Evolutionary conservation across 2,329 filamentous ascomycete genomes (phyloP), one percentile per base, ranked within the genome.

Genomic region (Talaromyces atroroseus): DNA sequence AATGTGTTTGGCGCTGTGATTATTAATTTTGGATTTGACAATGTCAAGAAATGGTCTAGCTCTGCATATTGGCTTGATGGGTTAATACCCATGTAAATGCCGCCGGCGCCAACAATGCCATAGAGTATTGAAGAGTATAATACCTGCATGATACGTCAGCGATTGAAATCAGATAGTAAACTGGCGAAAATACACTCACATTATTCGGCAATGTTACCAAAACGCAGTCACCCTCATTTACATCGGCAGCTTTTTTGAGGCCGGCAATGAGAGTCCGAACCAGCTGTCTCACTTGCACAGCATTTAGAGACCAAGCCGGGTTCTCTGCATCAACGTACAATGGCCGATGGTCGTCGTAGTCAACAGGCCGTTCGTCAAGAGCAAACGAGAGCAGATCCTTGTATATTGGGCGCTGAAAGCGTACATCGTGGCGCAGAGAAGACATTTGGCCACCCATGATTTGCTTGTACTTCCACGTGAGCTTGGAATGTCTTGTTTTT

Each of bases 81-180:
- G 60, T 82, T 82, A 16, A 76, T 74, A n/a, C 78, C 79, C 60
- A 78, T 77, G 64, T 78, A 80, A 42, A 77, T 68, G 51, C 75
- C 78, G 16, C 75, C 75, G 36, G 76, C 73, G 23, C 76, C 77
- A 59, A 80, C 74, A 54, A 72, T 67, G 36, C 64, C 61, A 58
- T 68, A 72, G 56, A 73, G 72, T 11, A 73, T 63, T 18, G 71
- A 68, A 48, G 70, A 70, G 60, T 73, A 73, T 58, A 72, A 58
- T 57, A 73, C 70, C 71, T 73, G 36, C 64, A 64, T n/a, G 20
- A n/a, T 8, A 20, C 14, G 7, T 46, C 6, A 18, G 11, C 50
- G 11, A 36, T 40, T 40, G 16, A 6, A 18, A 8, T 8, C 6
- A 40, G 36, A 40, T 7, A 14, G n/a, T 7, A 40, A 7, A 18